A percentile compares a stretch with the other conserved stretches of the same genome.
Evolutionary conservation across 2,329 filamentous ascomycete genomes (phyloP).

Genomic region (Capronia coronata): DNA sequence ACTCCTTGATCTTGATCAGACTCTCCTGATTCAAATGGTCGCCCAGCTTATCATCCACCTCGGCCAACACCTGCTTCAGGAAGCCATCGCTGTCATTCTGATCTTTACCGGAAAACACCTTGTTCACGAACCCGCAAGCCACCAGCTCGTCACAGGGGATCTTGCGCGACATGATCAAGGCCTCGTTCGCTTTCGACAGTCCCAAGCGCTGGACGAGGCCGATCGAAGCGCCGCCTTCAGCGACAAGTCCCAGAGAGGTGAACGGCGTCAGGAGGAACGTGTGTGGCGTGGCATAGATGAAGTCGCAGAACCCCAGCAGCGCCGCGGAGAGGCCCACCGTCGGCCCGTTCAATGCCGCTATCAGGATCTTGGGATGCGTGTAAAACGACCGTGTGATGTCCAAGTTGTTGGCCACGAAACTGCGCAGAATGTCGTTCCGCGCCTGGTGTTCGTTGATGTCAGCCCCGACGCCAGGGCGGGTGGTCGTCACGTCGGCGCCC

Average conservation of each 20-base stretch:
- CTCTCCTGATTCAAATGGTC: slow-evolving; percentile 72
- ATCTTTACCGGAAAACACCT: slow-evolving; percentile 58
- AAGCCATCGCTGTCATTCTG: slow-evolving; percentile 64
- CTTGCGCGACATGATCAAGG: slow-evolving; percentile 79
- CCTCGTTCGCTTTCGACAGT: slow-evolving; percentile 78
- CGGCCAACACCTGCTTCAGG: slow-evolving; percentile 61
- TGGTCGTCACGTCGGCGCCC: slow-evolving; percentile 68
- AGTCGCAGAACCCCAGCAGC: slow-evolving; percentile 76
- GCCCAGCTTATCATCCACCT: slow-evolving; percentile 76
- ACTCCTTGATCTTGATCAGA: slow-evolving; percentile 73
- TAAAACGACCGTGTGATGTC: slow-evolving; percentile 87
- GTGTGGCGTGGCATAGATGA: slow-evolving; percentile 77
- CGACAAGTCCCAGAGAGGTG: slow-evolving; percentile 77
- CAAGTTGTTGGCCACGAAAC: slow-evolving; percentile 78
- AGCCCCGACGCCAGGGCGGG: slow-evolving; percentile 39
- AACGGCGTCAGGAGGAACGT: slow-evolving; percentile 89
- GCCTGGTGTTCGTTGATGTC: slow-evolving; percentile 39
- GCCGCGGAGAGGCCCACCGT: slow-evolving; percentile 83
- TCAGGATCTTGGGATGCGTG: slow-evolving; percentile 86
- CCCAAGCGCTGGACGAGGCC: slow-evolving; percentile 77
- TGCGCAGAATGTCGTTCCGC: slow-evolving; percentile 57
- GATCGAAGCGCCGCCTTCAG: slow-evolving; percentile 75
- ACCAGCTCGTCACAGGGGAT: slow-evolving; percentile 69
- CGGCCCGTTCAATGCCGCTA: slow-evolving; percentile 86
- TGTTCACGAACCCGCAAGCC: slow-evolving; percentile 75